These are phyloP conservation scores for Lactarius deliciosus DNA, from an alignment of 768 basidiomycete species.

Conservation along the genomic window DNA sequence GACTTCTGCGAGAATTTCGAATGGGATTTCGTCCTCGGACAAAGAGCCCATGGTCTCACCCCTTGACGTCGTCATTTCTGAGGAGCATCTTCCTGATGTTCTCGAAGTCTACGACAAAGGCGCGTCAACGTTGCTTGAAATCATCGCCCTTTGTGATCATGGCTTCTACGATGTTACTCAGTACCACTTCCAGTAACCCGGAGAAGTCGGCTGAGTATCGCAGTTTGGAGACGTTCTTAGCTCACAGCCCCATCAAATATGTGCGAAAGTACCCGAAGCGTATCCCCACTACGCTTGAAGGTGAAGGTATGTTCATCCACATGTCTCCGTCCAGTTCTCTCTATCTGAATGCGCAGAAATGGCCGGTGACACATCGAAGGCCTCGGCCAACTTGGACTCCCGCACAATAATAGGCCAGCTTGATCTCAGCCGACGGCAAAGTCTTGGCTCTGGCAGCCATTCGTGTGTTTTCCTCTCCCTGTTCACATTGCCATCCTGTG, in stretches of 20 bases:
- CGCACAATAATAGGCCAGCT: constrained; percentile 11
- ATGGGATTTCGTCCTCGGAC: background rate
- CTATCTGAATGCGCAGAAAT: background rate
- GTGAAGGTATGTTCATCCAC: constrained; percentile 7
- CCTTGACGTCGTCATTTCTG: constrained; percentile 9
- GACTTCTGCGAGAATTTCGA: background rate
- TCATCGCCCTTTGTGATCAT: too few species aligned
- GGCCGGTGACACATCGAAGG: too few species aligned
- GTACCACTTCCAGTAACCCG: background rate
- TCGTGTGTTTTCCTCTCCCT: constrained; percentile 52
- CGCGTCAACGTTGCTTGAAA: background rate
- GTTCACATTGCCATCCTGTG: constrained; percentile 48
- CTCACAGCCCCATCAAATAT: background rate
- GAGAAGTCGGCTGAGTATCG: background rate
- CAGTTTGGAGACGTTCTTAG: background rate
- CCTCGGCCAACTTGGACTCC: background rate
- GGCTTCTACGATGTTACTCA: background rate
- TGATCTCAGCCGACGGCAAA: constrained; percentile 45
- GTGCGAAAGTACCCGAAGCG: constrained; percentile 1
- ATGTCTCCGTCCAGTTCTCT: background rate
- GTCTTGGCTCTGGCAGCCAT: constrained; percentile 50
- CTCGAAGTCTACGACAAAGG: background rate
- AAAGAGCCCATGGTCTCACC: background rate
- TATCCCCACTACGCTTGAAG: background rate
- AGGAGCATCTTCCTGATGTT: constrained; percentile 14